Base-by-base conservation (phyloP, 179 eudicot species). In the Drosera spatulata region DNA sequence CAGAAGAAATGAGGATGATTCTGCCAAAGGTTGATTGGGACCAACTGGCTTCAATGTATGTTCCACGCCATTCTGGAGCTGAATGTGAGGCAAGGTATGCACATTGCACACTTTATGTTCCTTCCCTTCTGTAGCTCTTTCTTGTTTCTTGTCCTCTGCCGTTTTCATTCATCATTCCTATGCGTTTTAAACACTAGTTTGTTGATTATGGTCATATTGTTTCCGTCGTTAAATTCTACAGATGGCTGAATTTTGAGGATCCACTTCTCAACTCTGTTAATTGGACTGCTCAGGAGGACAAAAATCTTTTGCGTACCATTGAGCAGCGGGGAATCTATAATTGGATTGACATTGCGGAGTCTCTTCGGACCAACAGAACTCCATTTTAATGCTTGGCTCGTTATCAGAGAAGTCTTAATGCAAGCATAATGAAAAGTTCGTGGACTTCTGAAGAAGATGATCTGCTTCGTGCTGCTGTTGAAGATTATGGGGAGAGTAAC, bases 381-480 rank as follows among this genome's bases (percentile, higher is more conserved):
- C 95, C 97, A 5, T 91, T 75, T 74, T 87, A 88, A 67, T 91
- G 95, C 68, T 72, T 91, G 79, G 74, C 77, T 60, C 96, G 85
- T 39, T 91, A 83, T 65, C 95, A 88, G 62, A 82, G 96, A 72
- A 91, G 97, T 61, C 87, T 91, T 38, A 91, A 91, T 73, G 80
- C 88, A 59, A 77, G 87, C 48, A 81, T 91, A 63, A 37, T 91
- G 50, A 91, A 78, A 72, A 82, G 84, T 62, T 94, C 82, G 53
- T 91, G 97, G 97, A 83, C 91, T 14, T 74, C 74, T 58, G 91
- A 76, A 57, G 96, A 91, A 60, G 97, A 91, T 74, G 67, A 77
- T 50, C 71, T 79, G 56, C 82, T 91, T 48, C 75, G 85, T 33
- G 71, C 76, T 72, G 97, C 97, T 69, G 94, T 91, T 22, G 88